phyloP scores from a whole-genome alignment of 129 eudicot genomes.

The Ambrosia trifida region DNA sequence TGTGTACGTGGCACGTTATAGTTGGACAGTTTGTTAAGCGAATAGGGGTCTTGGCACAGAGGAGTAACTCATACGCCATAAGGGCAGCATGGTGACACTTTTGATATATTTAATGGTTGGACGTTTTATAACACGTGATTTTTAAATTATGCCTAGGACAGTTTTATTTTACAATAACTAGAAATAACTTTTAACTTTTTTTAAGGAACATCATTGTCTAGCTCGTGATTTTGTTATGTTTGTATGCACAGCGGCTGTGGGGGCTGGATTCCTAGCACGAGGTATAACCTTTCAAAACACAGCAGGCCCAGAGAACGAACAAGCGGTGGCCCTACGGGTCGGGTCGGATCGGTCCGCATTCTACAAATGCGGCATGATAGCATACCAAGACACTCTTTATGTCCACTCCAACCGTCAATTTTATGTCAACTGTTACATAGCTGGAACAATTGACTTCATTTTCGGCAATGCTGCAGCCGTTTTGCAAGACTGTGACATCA shows the following conservation, averaged over 20 bases:
- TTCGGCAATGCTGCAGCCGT: conserved; percentile 82
- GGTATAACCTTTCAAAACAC: conserved; percentile 80
- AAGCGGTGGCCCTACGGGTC: conserved; percentile 87
- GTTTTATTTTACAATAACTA: no score
- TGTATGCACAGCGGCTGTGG: conserved; percentile 66
- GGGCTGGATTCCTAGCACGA: conserved; percentile 71
- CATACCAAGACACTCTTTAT: conserved; percentile 86
- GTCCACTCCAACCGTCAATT: conserved; percentile 87
- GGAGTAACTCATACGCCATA: no score
- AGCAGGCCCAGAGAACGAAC: conserved; percentile 79
- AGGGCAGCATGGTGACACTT: no score
- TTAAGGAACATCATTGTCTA: not conserved
- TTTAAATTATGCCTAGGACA: no score
- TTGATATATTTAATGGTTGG: no score
- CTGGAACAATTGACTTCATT: conserved; percentile 91
- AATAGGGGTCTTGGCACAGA: no score
- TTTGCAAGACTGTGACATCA: conserved; percentile 81
- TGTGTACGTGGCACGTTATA: no score
- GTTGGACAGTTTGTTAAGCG: no score
- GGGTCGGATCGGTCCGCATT: conserved; percentile 78
- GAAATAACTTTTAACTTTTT: no score
- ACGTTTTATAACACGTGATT: no score
- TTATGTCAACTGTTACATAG: conserved; percentile 51
- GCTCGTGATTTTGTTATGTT: not conserved
- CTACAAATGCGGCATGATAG: conserved; percentile 65